Percentiles rank a stretch among this genome's conserved stretches.
Conservation (phyloP, 2,329 filamentous ascomycete genomes). For the Arthrinium phaeospermum region DNA sequence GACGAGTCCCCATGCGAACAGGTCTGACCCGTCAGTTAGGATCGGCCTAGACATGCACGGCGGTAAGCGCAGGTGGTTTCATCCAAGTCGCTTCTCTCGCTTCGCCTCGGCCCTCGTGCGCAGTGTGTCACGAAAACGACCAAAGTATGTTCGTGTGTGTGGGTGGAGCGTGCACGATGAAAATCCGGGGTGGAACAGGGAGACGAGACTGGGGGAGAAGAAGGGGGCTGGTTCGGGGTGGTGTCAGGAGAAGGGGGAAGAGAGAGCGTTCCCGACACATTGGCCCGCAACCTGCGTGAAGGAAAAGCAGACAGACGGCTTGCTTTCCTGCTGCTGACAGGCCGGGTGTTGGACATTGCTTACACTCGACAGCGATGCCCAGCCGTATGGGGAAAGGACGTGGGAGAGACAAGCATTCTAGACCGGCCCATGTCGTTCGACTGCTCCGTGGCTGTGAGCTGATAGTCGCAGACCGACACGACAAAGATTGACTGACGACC, state of each 20-base stretch:
- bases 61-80: slow-evolving; percentile 14
- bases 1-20: slow-evolving; percentile 5
- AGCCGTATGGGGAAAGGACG: not conserved
- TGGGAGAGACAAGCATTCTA: slow-evolving; percentile 11
- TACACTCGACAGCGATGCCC: not conserved
- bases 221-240: not conserved
- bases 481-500: slow-evolving; percentile 2
- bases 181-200: slow-evolving; percentile 15
- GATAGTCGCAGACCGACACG: slow-evolving; percentile 3
- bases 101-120: not conserved
- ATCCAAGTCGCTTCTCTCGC: slow-evolving; percentile 4
- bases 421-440: slow-evolving; percentile 12
- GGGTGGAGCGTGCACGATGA: slow-evolving; percentile 11
- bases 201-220: slow-evolving; percentile 5
- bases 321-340: not conserved
- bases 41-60: slow-evolving; percentile 11
- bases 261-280: not conserved
- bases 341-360: not conserved
- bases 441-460: not conserved
- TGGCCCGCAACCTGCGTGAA: not conserved
- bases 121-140: not conserved
- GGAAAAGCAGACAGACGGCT: not conserved
- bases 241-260: not conserved
- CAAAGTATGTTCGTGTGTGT: not conserved
- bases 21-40: slow-evolving; percentile 7